A percentile compares a stretch with the other conserved stretches of the same genome.
Evolutionary conservation across 140 eudicot species (phyloP).

Genomic region (Ambrosia hybrid): DNA sequence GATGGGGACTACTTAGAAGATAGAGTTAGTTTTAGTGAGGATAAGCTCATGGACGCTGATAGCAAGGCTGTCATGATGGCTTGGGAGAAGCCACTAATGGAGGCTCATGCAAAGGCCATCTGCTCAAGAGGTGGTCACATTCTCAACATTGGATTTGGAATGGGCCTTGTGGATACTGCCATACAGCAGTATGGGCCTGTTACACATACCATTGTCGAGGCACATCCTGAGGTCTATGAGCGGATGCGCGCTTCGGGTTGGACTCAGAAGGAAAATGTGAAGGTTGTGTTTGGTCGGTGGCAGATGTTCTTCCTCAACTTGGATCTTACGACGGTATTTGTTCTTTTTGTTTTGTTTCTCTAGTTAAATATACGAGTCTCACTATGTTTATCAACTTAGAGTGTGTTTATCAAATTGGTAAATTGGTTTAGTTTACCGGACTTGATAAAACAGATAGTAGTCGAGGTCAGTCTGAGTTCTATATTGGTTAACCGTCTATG

Average conservation of each 20-base stretch:
- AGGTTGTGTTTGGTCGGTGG: conserved; percentile 88
- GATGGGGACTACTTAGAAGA: conserved; percentile 76
- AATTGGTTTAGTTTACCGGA: too few relatives aligned
- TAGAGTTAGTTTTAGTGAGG: conserved; percentile 86
- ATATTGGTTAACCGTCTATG: not conserved
- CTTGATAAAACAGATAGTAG: too few relatives aligned
- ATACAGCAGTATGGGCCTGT: conserved; percentile 69
- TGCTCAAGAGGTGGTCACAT: conserved; percentile 81
- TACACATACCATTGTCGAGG: conserved; percentile 84
- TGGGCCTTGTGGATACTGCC: conserved; percentile 97
- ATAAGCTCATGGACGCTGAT: conserved; percentile 85
- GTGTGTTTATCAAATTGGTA: not conserved
- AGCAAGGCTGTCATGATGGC: conserved; percentile 99
- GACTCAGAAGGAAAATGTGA: conserved; percentile 80
- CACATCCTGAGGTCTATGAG: conserved; percentile 85
- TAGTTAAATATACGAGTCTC: not conserved
- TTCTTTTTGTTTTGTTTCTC: not conserved
- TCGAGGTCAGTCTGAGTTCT: not conserved
- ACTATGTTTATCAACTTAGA: conserved; percentile 11
- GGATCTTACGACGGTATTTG: conserved; percentile 72
- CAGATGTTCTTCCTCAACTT: conserved; percentile 88
- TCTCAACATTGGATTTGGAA: conserved; percentile 89
- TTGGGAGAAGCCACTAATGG: conserved; percentile 98
- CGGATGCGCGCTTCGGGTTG: conserved; percentile 84
- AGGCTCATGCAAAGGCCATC: conserved; percentile 92